These are phyloP conservation scores for Rhizophora apiculata DNA, from an alignment of 345 rosid genomes.

Conservation along the genomic window DNA sequence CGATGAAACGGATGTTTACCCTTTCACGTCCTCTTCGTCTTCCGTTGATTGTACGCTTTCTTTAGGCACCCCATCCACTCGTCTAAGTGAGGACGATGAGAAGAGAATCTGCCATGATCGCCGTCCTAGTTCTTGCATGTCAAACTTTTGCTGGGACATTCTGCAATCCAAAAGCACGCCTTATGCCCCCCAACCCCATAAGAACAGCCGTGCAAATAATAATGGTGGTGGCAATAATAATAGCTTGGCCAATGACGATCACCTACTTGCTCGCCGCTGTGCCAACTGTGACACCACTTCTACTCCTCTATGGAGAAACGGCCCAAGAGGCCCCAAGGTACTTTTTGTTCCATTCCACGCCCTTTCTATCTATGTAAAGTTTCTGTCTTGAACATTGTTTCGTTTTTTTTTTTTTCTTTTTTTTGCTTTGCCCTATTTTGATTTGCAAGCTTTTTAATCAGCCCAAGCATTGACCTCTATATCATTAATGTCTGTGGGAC, in stretches of 20 bases:
- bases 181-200: conserved; percentile 25
- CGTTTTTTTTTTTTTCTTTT: too few species aligned
- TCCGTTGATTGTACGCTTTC: conserved; percentile 90
- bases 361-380: background rate
- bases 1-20: conserved; percentile 33
- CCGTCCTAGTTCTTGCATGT: conserved; percentile 32
- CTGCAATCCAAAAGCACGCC: conserved; percentile 38
- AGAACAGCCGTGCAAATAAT: conserved; percentile 29
- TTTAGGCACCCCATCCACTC: conserved; percentile 82
- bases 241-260: conserved; percentile 32
- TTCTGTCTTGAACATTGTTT: background rate
- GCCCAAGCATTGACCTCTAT: background rate
- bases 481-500: background rate
- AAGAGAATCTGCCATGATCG: conserved; percentile 28
- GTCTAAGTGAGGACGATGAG: conserved; percentile 53
- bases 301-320: conserved; percentile 87
- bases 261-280: conserved; percentile 73
- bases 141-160: conserved; percentile 57
- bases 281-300: conserved; percentile 90
- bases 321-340: conserved; percentile 53
- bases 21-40: conserved; percentile 38
- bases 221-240: conserved; percentile 17
- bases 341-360: background rate
- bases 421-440: background rate
- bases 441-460: background rate